Base-by-base conservation (phyloP, 2,329 filamentous ascomycete species). In the Hypoxylon sp. region DNA sequence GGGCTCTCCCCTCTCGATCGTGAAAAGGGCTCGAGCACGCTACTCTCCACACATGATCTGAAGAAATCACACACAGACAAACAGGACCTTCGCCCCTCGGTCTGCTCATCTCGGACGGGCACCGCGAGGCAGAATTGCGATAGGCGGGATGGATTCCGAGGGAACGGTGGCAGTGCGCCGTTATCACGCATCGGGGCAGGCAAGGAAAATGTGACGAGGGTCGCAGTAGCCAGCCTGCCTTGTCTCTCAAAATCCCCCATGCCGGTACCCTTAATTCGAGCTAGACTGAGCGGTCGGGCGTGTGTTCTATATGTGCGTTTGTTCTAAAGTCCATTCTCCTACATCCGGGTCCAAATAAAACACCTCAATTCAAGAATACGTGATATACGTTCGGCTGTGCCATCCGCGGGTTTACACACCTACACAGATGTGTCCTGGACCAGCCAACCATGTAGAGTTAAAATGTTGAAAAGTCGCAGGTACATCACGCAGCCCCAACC, bases 121-220 rank as follows among this genome's bases (percentile, higher is more conserved):
- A 55, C 35, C 33, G 54, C 52, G 39, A 57, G 60, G 63, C 60
- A 57, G 58, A 64, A 58, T 57, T 29, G 35, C 31, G 46, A 29
- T 22, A 39, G 31, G 37, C 56, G 50, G 50, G 51, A 61, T 50
- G 54, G 53, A 48, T 56, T 56, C 64, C 57, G 47, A 55, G 42
- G 54, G 53, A 63, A 65, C 68, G 65, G 65, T 70, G 65, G 68
- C 68, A 70, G 65, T 68, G 68, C 65, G 68, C 58, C 55, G 65
- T 65, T 55, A 44, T 70, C 62, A 63, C 65, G 61, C 64, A 68
- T 58, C 65, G 53, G 65, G 44, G 33, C 35, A 55, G 57, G 39
- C 53, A 42, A 56, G 48, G 33, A 44, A 58, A 58, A 56, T 68
- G 68, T 70, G 68, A 70, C 61, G 46, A 66, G 58, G 58, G 44